Evolutionary conservation across 345 rosid genomes (phyloP), one percentile per base, ranked within the genome.

Genomic region (Trapa bicornis): DNA sequence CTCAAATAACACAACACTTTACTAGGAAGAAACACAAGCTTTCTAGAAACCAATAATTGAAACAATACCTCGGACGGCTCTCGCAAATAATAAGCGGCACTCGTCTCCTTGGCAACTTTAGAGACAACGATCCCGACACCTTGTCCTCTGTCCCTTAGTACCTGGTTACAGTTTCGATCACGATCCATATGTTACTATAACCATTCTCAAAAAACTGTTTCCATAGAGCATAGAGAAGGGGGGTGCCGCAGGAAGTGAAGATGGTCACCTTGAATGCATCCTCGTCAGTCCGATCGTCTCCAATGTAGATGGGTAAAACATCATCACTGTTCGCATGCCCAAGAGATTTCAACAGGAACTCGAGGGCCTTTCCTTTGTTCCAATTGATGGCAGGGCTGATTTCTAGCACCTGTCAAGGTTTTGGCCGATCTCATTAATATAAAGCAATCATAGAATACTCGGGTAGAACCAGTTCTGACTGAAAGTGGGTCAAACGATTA

Each of bases 311-410:
- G 0, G 99, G 99, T 0, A 94, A 69, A 73, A 91, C 91, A 74
- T 91, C 81, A 17, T 61, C 65, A 15, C 87, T 84, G 67, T 84
- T 78, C 35, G 89, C 86, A 66, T 65, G 89, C 61, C 97, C 97
- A 13, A 93, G 73, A n/a, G 93, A 76, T 69, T 86, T 88, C 36
- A 94, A 67, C 74, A 94, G 80, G 78, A 87, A 94, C 38, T 89
- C 85, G 64, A 94, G 89, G 71, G 99, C 99, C 65, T 85, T 90
- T 10, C 97, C 99, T 74, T 94, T 94, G 84, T 94, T 95, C 99
- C 97, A 94, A 78, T 86, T 86, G 72, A 94, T 91, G 54, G 85
- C 83, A 17, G 99, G 99, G 11, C 99, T 92, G 68, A 94, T 89
- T 74, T 94, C 99, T 29, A 94, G 77, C 13, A 91, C 96, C 96